Evolutionary conservation across 306 rosid genomes (phyloP).

Genomic region (Luffa acutangula): DNA sequence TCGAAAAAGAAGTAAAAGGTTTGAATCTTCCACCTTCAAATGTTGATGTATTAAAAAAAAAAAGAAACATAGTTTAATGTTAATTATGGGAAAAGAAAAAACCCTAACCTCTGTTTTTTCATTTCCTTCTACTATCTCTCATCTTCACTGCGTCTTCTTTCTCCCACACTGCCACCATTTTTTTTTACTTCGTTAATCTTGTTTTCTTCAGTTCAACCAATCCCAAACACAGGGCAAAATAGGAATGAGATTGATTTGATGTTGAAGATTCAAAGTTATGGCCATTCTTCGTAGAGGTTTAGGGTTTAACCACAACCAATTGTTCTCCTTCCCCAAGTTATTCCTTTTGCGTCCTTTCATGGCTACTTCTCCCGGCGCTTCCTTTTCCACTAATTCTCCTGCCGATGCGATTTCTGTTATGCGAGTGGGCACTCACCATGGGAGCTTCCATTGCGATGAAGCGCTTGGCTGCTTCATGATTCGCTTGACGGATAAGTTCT

Average conservation of each 20-base stretch:
- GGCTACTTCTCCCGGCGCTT: constrained; percentile 16
- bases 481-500: constrained; percentile 68
- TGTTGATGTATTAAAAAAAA: too few relatives aligned
- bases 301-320: constrained; percentile 12
- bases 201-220: too few relatives aligned
- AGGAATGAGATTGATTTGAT: neutral
- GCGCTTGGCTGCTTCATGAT: constrained; percentile 99
- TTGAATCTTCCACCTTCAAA: too few relatives aligned
- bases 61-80: too few relatives aligned
- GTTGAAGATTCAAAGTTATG: constrained; percentile 8
- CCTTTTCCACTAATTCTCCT: constrained; percentile 27
- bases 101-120: too few relatives aligned
- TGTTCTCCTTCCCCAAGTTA: constrained; percentile 6
- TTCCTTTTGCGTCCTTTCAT: constrained; percentile 13
- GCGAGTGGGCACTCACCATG: constrained; percentile 95
- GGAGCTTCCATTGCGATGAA: constrained; percentile 96
- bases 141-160: too few relatives aligned
- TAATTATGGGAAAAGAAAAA: too few relatives aligned
- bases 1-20: too few relatives aligned
- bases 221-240: too few relatives aligned
- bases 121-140: too few relatives aligned
- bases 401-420: constrained; percentile 21
- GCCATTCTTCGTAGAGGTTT: constrained; percentile 3
- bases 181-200: too few relatives aligned
- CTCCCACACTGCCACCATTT: too few relatives aligned